Base-by-base conservation (phyloP, 2,329 filamentous ascomycete species). In the Nannizzia gypsea region DNA sequence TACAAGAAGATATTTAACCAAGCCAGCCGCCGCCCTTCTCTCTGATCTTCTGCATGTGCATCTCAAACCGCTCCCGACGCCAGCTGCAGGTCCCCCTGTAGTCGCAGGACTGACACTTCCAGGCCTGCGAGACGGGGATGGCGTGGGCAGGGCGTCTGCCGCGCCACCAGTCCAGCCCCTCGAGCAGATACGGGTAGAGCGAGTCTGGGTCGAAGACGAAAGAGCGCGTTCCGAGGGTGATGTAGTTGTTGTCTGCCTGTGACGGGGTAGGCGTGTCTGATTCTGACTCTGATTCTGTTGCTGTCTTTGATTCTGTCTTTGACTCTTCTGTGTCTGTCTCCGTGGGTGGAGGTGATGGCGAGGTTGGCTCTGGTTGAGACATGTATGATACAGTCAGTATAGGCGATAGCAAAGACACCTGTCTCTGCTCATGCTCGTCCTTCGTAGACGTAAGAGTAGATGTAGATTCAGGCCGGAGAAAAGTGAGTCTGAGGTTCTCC, bases 131-230 rank as follows among this genome's bases (percentile, higher is more conserved):
- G 5, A 95, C 80, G 5, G 83, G 79, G 2, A 96, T 91, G 0
- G 92, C 92, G 6, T 80, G 78, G 0, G 90, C 83, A 56, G 81
- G 74, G 15, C 91, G 77, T 66, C 87, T 78, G 0, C 91, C 92
- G 34, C 82, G 83, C 92, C 92, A 97, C 90, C 90, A 96, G n/a
- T 79, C 71, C 81, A 96, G 83, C 64, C 88, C 85, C 2, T 83
- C 79, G 0, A 74, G 69, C 2, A 96, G 70, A 68, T 95, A 95
- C 1, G 72, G 73, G 9, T 85, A 80, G 48, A 96, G 75, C 2
- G 78, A 78, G 0, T 77, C 71, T 0, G 80, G 76, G 60, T 92
- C 86, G 68, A 89, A 89, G 0, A 83, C 77, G 64, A 93, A 83
- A 0, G 79, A 79, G 61, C 82, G 80, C 50, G 71, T 78, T 24